Base-by-base conservation (phyloP, 768 basidiomycete species). In the Strobilomyces echinocephalus region DNA sequence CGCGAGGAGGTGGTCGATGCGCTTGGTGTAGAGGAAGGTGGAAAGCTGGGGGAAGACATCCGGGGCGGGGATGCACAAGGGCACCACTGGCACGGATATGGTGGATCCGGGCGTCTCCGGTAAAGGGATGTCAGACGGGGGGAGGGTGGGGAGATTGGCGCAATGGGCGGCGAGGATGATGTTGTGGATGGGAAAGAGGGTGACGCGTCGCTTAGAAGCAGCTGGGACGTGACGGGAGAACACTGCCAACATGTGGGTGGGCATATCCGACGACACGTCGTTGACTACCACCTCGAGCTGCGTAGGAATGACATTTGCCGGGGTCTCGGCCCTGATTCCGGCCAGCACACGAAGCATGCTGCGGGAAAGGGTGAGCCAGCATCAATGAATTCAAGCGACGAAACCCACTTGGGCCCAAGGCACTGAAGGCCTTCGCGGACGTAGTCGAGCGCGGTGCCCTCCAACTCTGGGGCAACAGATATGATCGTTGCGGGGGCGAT, bases 61-160 rank as follows among this genome's bases (percentile, higher is more conserved):
- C 0, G 87, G 81, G 2, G 85, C 84, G 2, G 90, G 89, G 12
- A 92, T 75, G 39, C 79, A 74, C 60, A 92, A 69, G 2, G 83
- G 84, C 12, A 90, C 74, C 16, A 91, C 79, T 20, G 90, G 88
- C 5, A 91, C 26, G 1, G 60, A 55, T 0, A 68, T 31, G 2
- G 59, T 60, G 12, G 64, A 58, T 8, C 68, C 69, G 2, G 52
- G n/a, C 0, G 16, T 16, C 0, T 53, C 57, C 0, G 61, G 64
- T 28, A 49, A 36, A 9, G 15, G 15, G 10, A 69, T 50, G 8
- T 49, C 30, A 3, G 68, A 59, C 0, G 43, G 5, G 0, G 69
- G 62, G 0, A 68, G 55, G 8, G 59, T 20, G 2, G 66, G 66
- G n/a, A 72, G 54, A 44, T 68, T 66, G 12, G 72, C 47, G 28